phyloP scores from a whole-genome alignment of 179 eudicot species.

The Beta lomatogona region DNA sequence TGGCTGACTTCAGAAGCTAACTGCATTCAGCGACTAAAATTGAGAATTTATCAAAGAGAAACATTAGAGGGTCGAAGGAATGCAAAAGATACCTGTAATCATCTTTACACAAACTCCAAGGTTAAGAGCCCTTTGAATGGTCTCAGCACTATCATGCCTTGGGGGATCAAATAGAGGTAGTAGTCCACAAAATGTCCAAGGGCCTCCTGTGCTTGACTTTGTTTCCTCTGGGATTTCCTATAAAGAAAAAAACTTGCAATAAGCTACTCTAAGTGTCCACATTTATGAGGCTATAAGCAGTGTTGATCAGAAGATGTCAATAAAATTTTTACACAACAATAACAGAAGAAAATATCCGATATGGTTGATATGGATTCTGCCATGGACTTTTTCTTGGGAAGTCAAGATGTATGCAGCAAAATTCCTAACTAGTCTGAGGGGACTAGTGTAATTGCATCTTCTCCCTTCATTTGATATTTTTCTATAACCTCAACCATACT shows the following conservation, averaged over 20 bases:
- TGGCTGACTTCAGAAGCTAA: background rate
- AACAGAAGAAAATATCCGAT: background rate
- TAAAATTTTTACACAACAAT: background rate
- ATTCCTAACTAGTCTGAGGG: background rate
- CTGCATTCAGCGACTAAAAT: background rate
- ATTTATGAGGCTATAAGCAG: background rate
- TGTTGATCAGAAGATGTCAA: background rate
- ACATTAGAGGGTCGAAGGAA: background rate
- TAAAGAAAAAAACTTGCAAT: constrained; percentile 13
- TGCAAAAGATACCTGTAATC: constrained; percentile 58
- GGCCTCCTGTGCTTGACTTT: constrained; percentile 63
- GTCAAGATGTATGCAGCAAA: background rate
- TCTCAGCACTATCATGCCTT: constrained; percentile 82
- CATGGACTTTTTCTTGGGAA: background rate
- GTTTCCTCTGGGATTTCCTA: constrained; percentile 68
- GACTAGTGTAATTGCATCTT: background rate
- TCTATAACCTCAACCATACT: constrained; percentile 4
- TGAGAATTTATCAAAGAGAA: background rate
- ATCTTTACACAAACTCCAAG: constrained; percentile 85
- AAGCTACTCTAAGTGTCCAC: background rate
- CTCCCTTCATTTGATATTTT: background rate
- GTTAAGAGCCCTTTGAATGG: constrained; percentile 70
- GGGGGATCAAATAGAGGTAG: constrained; percentile 87
- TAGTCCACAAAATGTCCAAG: constrained; percentile 76
- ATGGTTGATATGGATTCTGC: background rate